Evolutionary conservation across 176 grass and related monocot species (phyloP).

Genomic region (Thalia dealbata): DNA sequence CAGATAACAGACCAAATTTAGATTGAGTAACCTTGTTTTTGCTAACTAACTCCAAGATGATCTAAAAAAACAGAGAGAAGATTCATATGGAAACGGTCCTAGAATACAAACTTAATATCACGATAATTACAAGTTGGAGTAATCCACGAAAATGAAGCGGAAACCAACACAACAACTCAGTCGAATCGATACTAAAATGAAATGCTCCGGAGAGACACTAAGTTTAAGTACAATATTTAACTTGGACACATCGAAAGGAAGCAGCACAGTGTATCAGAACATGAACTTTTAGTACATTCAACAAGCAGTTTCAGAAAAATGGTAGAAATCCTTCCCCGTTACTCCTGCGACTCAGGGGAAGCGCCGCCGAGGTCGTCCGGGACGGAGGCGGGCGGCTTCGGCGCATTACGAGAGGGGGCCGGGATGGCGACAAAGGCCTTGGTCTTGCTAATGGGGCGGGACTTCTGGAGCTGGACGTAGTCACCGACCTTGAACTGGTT

Average conservation of each 20-base stretch:
- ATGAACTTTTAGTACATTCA: background rate
- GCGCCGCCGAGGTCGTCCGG: constrained; percentile 26
- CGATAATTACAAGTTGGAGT: background rate
- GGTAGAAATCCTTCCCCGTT: background rate
- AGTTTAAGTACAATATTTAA: background rate
- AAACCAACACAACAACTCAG: background rate
- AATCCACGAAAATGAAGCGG: background rate
- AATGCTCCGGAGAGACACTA: background rate
- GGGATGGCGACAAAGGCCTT: constrained; percentile 79
- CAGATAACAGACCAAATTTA: no score
- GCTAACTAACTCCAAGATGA: background rate
- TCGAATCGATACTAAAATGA: background rate
- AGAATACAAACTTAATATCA: background rate
- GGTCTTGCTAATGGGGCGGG: constrained; percentile 95
- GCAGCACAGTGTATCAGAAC: background rate
- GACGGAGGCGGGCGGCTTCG: background rate
- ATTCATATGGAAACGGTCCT: background rate
- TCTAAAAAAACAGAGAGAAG: background rate
- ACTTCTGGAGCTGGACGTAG: constrained; percentile 61
- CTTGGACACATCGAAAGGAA: background rate
- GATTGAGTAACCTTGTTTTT: no score
- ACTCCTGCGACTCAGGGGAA: constrained; percentile 28
- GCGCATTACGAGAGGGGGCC: constrained; percentile 34
- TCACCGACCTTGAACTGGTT: constrained; percentile 93
- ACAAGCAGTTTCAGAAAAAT: background rate